phyloP scores from a whole-genome alignment of 164 flowering plant genomes.

The Stephania cephalantha region DNA sequence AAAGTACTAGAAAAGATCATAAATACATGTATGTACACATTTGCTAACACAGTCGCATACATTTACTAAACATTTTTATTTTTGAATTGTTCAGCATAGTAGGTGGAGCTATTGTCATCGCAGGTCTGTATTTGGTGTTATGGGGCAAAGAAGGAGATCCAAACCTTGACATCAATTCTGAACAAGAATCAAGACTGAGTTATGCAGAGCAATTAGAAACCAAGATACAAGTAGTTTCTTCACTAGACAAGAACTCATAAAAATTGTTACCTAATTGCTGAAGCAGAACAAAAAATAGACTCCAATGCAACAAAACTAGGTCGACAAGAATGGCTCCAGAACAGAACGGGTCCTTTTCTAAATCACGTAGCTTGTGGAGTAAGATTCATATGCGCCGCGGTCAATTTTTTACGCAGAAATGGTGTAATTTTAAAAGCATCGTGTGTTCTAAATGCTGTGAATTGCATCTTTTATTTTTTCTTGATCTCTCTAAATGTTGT shows the following conservation, averaged over 20 bases:
- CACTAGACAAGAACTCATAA: slow-evolving; percentile 8
- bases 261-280: not conserved
- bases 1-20: slow-evolving; percentile 3
- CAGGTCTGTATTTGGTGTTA: slow-evolving; percentile 63
- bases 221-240: slow-evolving; percentile 12
- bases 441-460: too few relatives aligned
- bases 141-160: slow-evolving; percentile 78
- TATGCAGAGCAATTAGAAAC: slow-evolving; percentile 18
- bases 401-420: too few relatives aligned
- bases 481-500: too few relatives aligned
- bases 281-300: not conserved
- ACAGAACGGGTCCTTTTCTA: not conserved
- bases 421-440: too few relatives aligned
- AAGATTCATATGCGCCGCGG: not conserved
- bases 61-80: not conserved
- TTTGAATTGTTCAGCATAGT: slow-evolving; percentile 40
- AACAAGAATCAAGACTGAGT: slow-evolving; percentile 10
- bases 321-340: not conserved
- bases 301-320: not conserved
- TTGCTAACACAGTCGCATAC: not conserved
- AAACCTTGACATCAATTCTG: slow-evolving; percentile 18
- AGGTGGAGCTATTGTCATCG: slow-evolving; percentile 54
- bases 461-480: too few relatives aligned
- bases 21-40: not conserved
- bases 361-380: not conserved